phyloP scores from a whole-genome alignment of 2,329 filamentous ascomycete genomes.

The Tolypocladium cylindrosporum region DNA sequence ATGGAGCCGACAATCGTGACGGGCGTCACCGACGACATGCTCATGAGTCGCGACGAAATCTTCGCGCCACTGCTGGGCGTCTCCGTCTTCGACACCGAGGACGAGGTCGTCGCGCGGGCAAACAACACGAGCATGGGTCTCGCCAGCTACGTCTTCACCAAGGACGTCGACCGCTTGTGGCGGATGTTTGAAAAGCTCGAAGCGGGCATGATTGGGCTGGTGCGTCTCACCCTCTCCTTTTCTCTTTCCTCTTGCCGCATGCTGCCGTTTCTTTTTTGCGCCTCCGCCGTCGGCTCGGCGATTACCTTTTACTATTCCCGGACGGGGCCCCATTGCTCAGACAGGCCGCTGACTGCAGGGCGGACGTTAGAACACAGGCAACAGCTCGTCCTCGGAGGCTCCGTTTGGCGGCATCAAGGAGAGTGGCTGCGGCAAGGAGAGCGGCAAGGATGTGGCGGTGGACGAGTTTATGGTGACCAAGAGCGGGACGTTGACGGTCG shows the following conservation, averaged over 20 bases:
- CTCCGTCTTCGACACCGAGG: slow-evolving; percentile 59
- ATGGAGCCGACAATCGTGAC: slow-evolving; percentile 60
- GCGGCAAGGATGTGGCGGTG: slow-evolving; percentile 35
- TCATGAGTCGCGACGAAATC: slow-evolving; percentile 57
- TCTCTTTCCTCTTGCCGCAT: neutral
- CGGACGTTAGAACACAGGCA: slow-evolving; percentile 24
- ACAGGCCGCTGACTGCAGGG: neutral
- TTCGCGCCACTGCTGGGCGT: slow-evolving; percentile 63
- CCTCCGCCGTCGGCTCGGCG: neutral
- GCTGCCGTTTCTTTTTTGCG: neutral
- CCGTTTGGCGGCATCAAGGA: slow-evolving; percentile 40
- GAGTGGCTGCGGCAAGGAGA: slow-evolving; percentile 36
- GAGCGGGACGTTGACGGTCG: slow-evolving; percentile 32
- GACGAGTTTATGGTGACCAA: slow-evolving; percentile 36
- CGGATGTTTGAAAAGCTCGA: slow-evolving; percentile 39
- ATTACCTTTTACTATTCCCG: neutral
- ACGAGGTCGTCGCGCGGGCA: slow-evolving; percentile 56
- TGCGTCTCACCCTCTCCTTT: slow-evolving; percentile 11
- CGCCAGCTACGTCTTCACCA: slow-evolving; percentile 61
- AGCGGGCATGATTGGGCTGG: slow-evolving; percentile 25
- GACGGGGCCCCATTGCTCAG: neutral
- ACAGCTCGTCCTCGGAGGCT: slow-evolving; percentile 29
- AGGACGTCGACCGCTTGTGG: slow-evolving; percentile 29
- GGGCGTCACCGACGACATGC: slow-evolving; percentile 57
- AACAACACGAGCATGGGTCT: slow-evolving; percentile 60